Evolutionary conservation across 2,329 filamentous ascomycete genomes (phyloP).

Genomic region (Ceratocystis alfenasii): DNA sequence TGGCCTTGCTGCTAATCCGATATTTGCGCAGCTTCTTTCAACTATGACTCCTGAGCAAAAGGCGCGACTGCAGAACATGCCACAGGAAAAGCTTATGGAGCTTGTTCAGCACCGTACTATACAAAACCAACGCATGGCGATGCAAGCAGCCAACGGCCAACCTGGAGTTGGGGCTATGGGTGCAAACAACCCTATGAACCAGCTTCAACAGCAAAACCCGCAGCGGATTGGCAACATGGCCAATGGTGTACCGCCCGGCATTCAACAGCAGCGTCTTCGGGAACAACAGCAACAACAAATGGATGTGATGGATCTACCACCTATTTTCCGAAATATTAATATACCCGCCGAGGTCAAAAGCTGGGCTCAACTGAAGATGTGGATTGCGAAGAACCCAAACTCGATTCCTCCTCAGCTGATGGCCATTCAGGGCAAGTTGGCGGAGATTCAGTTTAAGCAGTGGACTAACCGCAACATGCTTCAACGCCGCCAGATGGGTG

Average conservation of each 20-base stretch:
- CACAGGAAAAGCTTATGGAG: constrained; percentile 41
- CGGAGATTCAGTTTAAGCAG: constrained; percentile 27
- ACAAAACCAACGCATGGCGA: constrained; percentile 1
- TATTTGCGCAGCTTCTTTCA: constrained; percentile 34
- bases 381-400: constrained; percentile 31
- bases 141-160: constrained; percentile 17
- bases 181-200: constrained; percentile 13
- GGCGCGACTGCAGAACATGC: constrained; percentile 33
- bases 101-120: constrained; percentile 25
- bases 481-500: constrained; percentile 12
- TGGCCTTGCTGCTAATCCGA: constrained; percentile 31
- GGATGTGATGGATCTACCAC: constrained; percentile 39
- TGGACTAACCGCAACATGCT: constrained; percentile 17
- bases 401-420: constrained; percentile 22
- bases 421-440: constrained; percentile 14
- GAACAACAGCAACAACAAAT: constrained; percentile 27
- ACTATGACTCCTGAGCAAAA: constrained; percentile 39
- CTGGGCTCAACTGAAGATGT: constrained; percentile 38
- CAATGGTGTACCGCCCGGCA: constrained; percentile 2
- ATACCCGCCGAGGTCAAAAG: constrained; percentile 37
- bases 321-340: constrained; percentile 29
- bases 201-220: constrained; percentile 25
- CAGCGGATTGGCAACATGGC: constrained; percentile 21
- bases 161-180: neutral
- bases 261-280: constrained; percentile 17